phyloP scores from a whole-genome alignment of 768 basidiomycete genomes.

The Pluteus cervinus region DNA sequence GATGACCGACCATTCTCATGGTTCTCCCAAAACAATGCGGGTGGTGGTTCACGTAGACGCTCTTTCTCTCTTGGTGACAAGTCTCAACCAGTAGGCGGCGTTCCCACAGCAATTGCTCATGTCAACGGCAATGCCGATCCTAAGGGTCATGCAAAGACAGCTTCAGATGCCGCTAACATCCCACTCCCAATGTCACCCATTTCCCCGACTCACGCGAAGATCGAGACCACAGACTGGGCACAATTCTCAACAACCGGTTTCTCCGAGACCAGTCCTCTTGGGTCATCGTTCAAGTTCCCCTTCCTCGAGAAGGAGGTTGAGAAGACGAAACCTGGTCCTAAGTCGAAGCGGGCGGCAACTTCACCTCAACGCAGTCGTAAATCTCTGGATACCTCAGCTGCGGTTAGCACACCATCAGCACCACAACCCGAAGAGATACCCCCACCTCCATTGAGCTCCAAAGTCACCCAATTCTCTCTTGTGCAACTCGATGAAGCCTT shows the following conservation, averaged over 20 bases:
- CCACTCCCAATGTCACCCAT: conserved; percentile 21
- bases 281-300: conserved; percentile 45
- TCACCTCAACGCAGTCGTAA: conserved; percentile 20
- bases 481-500: conserved; percentile 77
- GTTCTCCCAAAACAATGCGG: too few species aligned
- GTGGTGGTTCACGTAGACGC: conserved; percentile 23
- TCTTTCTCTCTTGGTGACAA: conserved; percentile 23
- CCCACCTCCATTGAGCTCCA: conserved; percentile 21
- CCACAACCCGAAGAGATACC: conserved; percentile 1
- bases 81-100: too few species aligned
- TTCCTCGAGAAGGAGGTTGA: conserved; percentile 59
- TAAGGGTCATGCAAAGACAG: conserved; percentile 20
- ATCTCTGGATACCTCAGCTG: conserved; percentile 17
- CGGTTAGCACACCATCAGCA: not conserved
- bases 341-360: conserved; percentile 10
- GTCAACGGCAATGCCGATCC: conserved; percentile 13
- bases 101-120: conserved; percentile 10
- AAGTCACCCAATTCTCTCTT: conserved; percentile 35
- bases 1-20: too few species aligned
- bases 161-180: conserved; percentile 19
- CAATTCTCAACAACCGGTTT: conserved; percentile 68
- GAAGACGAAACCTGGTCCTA: conserved; percentile 34
- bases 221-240: conserved; percentile 44
- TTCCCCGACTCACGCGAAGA: not conserved
- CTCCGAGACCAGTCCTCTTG: conserved; percentile 30